Conservation (phyloP, 179 eudicot genomes). For the Silene coronaria region DNA sequence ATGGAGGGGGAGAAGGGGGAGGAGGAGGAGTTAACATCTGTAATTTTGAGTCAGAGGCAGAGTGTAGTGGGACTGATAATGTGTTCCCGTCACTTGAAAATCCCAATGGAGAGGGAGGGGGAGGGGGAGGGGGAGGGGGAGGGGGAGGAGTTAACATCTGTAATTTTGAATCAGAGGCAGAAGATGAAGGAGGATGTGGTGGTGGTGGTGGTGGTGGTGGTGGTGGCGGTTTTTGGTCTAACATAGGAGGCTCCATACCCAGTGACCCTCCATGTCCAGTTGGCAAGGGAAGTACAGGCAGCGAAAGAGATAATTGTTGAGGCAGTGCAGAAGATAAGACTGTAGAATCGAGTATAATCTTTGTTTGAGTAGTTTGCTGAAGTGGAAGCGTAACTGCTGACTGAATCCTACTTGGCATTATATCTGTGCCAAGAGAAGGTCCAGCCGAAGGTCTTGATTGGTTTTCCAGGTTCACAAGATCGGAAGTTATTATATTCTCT, state of each 20-base stretch:
- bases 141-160: background rate
- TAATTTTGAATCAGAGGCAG: background rate
- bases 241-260: slow-evolving; percentile 5
- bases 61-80: background rate
- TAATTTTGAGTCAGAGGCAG: background rate
- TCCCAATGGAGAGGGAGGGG: slow-evolving; percentile 3
- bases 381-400: background rate
- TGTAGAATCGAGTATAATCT: slow-evolving; percentile 21
- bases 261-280: slow-evolving; percentile 13
- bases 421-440: no score
- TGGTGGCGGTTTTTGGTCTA: slow-evolving; percentile 4
- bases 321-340: slow-evolving; percentile 28
- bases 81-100: background rate
- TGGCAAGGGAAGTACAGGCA: slow-evolving; percentile 13
- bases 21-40: background rate
- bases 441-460: no score
- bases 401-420: background rate
- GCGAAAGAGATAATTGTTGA: slow-evolving; percentile 9
- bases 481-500: no score
- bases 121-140: background rate
- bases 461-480: no score
- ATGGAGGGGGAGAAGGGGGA: slow-evolving; percentile 6
- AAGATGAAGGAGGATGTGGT: slow-evolving; percentile 17
- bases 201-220: slow-evolving; percentile 11
- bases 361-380: background rate